Evolutionary conservation across 1,139 yeast genomes (phyloP).

Genomic region (Candida smagusa): DNA sequence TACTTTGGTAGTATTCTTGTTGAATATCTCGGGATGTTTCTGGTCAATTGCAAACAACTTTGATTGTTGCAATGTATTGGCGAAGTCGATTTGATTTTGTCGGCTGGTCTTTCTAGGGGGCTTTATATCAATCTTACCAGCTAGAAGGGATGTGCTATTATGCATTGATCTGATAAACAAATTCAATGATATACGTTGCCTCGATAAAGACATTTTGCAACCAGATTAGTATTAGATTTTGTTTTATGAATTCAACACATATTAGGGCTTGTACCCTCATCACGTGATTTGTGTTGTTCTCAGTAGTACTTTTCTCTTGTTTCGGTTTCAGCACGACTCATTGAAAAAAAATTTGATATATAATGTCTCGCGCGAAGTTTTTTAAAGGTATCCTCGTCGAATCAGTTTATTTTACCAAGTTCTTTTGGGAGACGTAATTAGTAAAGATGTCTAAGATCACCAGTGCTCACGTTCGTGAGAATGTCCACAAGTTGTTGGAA

Average conservation of each 20-base stretch:
- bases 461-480: slow-evolving; percentile 91
- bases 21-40: slow-evolving; percentile 24
- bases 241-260: neutral
- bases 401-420: slow-evolving; percentile 46
- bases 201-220: neutral
- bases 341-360: slow-evolving; percentile 3
- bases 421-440: slow-evolving; percentile 66
- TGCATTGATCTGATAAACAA: neutral
- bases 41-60: slow-evolving; percentile 28
- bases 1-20: slow-evolving; percentile 24
- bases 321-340: slow-evolving; percentile 2
- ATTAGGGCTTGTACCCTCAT: slow-evolving; percentile 5
- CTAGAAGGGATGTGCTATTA: slow-evolving; percentile 1
- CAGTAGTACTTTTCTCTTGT: neutral
- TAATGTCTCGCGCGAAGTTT: slow-evolving; percentile 2
- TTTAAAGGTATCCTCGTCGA: slow-evolving; percentile 46
- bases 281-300: slow-evolving; percentile 1
- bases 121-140: slow-evolving; percentile 9
- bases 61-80: slow-evolving; percentile 23
- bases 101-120: slow-evolving; percentile 14
- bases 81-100: slow-evolving; percentile 23
- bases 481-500: slow-evolving; percentile 89
- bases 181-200: neutral
- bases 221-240: neutral
- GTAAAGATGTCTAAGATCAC: slow-evolving; percentile 87